These are phyloP conservation scores for Phytophthora syringae DNA, from an alignment of 352 stramenopile species.

Conservation along the genomic window DNA sequence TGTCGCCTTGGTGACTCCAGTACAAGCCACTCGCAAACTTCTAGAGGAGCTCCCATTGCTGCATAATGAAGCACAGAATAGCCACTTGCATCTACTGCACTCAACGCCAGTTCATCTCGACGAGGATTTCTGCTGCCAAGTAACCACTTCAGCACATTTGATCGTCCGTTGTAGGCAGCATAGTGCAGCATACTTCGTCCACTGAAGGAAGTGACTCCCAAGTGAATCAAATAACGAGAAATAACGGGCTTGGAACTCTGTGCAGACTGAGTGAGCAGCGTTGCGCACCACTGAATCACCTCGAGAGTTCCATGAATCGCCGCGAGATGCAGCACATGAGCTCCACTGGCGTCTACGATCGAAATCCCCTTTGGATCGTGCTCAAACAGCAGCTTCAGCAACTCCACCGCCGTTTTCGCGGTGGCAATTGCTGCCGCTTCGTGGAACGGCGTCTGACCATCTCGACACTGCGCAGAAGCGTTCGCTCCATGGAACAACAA, in stretches of 20 bases:
- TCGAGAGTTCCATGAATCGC: constrained; percentile 71
- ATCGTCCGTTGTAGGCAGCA: constrained; percentile 63
- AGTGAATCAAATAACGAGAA: constrained; percentile 21
- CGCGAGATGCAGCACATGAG: constrained; percentile 67
- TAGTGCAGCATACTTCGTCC: constrained; percentile 76
- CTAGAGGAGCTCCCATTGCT: constrained; percentile 58
- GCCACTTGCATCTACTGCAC: constrained; percentile 54
- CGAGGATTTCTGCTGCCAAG: constrained; percentile 37
- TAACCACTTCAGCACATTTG: constrained; percentile 60
- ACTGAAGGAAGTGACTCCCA: constrained; percentile 65
- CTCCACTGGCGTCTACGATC: constrained; percentile 65
- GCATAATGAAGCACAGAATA: constrained; percentile 77
- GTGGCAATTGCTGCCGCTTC: constrained; percentile 49
- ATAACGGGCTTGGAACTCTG: background rate
- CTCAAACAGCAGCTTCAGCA: constrained; percentile 61
- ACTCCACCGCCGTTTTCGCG: constrained; percentile 31
- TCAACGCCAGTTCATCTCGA: constrained; percentile 36
- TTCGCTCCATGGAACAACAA: constrained; percentile 63
- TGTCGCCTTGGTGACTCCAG: constrained; percentile 44
- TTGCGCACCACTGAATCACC: constrained; percentile 62
- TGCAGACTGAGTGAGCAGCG: constrained; percentile 2
- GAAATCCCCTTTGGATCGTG: constrained; percentile 52
- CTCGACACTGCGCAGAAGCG: constrained; percentile 45
- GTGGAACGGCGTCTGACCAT: constrained; percentile 66
- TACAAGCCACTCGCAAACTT: constrained; percentile 70